Percentiles rank a stretch among this genome's conserved stretches.
phyloP scores from a whole-genome alignment of 208 protist genomes.

The Acanthamoeba healyi region DNA sequence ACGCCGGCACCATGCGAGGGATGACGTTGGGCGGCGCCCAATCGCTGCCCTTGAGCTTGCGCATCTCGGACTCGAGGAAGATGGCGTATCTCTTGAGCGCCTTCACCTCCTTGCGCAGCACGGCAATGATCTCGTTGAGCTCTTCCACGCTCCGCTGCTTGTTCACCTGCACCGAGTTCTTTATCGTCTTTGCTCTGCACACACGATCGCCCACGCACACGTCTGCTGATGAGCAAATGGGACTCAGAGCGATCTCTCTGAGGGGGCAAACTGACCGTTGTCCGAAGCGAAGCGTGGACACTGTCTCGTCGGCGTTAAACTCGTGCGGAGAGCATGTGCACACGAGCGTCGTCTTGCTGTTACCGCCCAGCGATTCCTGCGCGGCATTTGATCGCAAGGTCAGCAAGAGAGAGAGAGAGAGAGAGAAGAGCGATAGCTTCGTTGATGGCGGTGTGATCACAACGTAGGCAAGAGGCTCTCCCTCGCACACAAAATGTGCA shows the following conservation, averaged over 20 bases:
- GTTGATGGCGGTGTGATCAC: neutral
- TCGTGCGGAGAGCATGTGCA: constrained; percentile 89
- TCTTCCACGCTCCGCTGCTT: constrained; percentile 82
- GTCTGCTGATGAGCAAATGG: no score
- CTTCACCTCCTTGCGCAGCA: constrained; percentile 77
- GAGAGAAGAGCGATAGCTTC: neutral
- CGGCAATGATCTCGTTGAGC: constrained; percentile 79
- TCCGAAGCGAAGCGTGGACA: constrained; percentile 92
- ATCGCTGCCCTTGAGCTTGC: neutral
- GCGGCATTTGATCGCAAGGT: no score
- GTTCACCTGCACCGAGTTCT: constrained; percentile 88
- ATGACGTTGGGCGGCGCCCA: constrained; percentile 30
- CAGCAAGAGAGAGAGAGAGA: no score
- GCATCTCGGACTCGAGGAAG: constrained; percentile 65
- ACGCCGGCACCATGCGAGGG: neutral
- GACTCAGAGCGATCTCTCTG: no score
- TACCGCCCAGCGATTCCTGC: constrained; percentile 92
- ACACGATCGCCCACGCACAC: no score
- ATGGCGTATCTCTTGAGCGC: constrained; percentile 71
- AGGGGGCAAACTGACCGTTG: no score
- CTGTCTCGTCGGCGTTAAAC: constrained; percentile 91
- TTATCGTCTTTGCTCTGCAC: constrained; percentile 87
- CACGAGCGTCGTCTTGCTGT: constrained; percentile 91
- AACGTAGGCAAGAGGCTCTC: no score
- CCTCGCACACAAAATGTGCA: no score